phyloP scores from a whole-genome alignment of 768 basidiomycete genomes.

The Tricholoma matsutake region DNA sequence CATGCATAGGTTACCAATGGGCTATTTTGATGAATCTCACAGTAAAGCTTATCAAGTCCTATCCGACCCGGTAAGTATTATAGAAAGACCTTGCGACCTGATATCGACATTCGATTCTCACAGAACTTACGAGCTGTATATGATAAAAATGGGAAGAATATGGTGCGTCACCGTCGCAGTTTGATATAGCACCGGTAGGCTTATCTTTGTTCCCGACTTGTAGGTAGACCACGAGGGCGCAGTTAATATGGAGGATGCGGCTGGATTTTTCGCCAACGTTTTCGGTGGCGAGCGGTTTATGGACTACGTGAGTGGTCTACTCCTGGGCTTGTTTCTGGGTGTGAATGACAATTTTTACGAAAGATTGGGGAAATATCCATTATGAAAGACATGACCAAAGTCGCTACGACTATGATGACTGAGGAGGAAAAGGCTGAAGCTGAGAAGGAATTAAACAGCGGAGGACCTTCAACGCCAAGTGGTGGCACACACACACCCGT shows the following conservation, averaged over 20 bases:
- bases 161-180: constrained; percentile 45
- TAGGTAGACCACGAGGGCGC: constrained; percentile 79
- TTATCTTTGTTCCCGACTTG: not conserved
- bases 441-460: constrained; percentile 64
- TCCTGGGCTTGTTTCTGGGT: not conserved
- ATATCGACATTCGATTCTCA: constrained; percentile 4
- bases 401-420: constrained; percentile 83
- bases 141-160: constrained; percentile 92
- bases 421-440: constrained; percentile 92
- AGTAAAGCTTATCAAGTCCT: constrained; percentile 96
- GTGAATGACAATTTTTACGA: constrained; percentile 1
- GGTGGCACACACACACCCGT: constrained; percentile 12
- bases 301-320: constrained; percentile 67
- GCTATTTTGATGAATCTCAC: constrained; percentile 5
- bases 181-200: not conserved
- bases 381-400: constrained; percentile 89
- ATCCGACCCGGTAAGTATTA: constrained; percentile 65
- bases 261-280: constrained; percentile 91
- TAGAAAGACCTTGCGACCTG: constrained; percentile 5
- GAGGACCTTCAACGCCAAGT: constrained; percentile 22
- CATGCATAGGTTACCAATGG: not conserved
- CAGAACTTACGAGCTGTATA: constrained; percentile 86
- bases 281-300: constrained; percentile 93
- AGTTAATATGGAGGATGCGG: constrained; percentile 83
- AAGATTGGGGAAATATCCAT: constrained; percentile 98